Percentiles rank a stretch among this genome's conserved stretches.
These are phyloP conservation scores for Scenedesmus sp. DNA, from an alignment of 163 green algal genomes.

Conservation along the genomic window DNA sequence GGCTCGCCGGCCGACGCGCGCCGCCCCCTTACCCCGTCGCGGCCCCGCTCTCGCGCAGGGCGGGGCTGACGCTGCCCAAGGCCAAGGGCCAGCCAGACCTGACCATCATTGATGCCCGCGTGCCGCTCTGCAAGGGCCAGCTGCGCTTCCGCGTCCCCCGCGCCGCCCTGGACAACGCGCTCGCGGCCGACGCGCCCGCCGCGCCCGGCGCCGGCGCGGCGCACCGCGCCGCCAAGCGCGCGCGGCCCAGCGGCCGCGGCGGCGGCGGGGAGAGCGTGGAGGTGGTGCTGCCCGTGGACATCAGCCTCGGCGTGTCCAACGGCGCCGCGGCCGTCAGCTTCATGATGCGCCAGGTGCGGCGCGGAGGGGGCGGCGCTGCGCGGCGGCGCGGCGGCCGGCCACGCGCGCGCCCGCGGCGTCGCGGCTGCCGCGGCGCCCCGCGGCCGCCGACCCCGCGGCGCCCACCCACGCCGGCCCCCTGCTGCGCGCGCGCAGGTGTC, in stretches of 20 bases:
- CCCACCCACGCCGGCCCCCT: too few relatives aligned
- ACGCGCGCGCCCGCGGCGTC: too few relatives aligned
- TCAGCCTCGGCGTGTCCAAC: conserved; percentile 79
- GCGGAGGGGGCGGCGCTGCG: conserved; percentile 54
- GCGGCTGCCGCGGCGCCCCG: too few relatives aligned
- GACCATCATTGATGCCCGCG: conserved; percentile 18
- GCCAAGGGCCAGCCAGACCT: too few relatives aligned
- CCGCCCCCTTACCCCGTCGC: too few relatives aligned
- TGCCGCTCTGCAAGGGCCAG: conserved; percentile 30
- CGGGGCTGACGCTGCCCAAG: too few relatives aligned
- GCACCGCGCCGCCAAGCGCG: background rate
- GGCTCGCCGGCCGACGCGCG: too few relatives aligned
- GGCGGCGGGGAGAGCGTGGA: conserved; percentile 1
- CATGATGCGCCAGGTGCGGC: conserved; percentile 34
- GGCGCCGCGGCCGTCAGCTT: conserved; percentile 71
- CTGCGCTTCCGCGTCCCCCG: conserved; percentile 3
- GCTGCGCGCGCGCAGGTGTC: conserved; percentile 47
- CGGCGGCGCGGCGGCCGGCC: too few relatives aligned
- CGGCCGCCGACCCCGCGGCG: too few relatives aligned
- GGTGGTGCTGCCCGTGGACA: conserved; percentile 68
- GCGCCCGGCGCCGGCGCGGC: background rate
- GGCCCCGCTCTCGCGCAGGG: too few relatives aligned
- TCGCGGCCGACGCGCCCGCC: background rate
- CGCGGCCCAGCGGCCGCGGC: background rate
- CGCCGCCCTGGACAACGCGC: background rate